Conservation (phyloP, 495 filamentous ascomycete genomes). For the Xylona heveae region DNA sequence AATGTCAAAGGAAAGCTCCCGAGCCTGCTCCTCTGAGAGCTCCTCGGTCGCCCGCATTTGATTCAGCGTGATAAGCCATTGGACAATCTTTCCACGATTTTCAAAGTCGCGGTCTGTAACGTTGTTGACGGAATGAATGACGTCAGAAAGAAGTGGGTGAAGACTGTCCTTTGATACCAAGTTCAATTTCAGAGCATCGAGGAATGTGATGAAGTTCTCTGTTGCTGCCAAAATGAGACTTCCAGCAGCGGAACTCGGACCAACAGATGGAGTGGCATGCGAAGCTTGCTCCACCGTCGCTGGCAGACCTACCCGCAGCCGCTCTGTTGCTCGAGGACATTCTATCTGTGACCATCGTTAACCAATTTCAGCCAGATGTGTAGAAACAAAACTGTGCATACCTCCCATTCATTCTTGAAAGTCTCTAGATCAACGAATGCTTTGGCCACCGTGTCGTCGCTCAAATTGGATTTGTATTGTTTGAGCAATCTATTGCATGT, state of each 20-base stretch:
- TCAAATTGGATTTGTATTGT: constrained; percentile 88
- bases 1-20: constrained; percentile 76
- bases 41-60: constrained; percentile 93
- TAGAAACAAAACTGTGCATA: constrained; percentile 19
- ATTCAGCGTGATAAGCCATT: constrained; percentile 93
- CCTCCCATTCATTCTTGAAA: constrained; percentile 88
- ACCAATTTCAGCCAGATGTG: constrained; percentile 1
- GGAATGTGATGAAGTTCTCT: constrained; percentile 94
- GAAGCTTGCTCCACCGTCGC: constrained; percentile 26
- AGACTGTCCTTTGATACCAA: constrained; percentile 86
- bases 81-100: constrained; percentile 84
- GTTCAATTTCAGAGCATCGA: constrained; percentile 79
- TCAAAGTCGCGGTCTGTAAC: constrained; percentile 89
- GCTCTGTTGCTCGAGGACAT: constrained; percentile 81
- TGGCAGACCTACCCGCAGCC: constrained; percentile 72
- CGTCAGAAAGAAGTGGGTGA: constrained; percentile 78
- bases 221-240: constrained; percentile 68
- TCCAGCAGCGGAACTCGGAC: constrained; percentile 30
- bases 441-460: constrained; percentile 61
- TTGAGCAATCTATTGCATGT: constrained; percentile 82
- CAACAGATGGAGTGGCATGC: constrained; percentile 20
- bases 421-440: constrained; percentile 76
- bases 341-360: constrained; percentile 40
- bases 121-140: constrained; percentile 91
- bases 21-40: constrained; percentile 63